Base-by-base conservation (phyloP, 495 filamentous ascomycete genomes). In the Aspergillus biplanus region DNA sequence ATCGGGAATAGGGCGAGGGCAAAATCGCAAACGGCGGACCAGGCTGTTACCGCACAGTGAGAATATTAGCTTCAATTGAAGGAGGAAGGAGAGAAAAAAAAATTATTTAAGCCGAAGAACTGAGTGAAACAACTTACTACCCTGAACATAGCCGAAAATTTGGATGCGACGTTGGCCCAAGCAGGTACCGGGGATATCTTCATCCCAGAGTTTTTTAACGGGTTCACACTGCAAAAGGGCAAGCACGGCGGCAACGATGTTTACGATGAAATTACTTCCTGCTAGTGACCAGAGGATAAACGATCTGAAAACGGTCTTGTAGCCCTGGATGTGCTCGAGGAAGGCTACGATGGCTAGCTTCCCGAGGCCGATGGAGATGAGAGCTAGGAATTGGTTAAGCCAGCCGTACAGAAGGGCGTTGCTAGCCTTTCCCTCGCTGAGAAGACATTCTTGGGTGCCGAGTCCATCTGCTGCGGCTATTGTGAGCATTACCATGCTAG, bases 101-200 rank as follows among this genome's bases (percentile, higher is more conserved):
- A 27, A 1, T 1, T 27, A 27, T 27, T 7, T 16, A 47, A 46
- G 21, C 16, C 27, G 42, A 34, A 52, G 39, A 44, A 44, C 39
- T 9, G 8, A 9, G 15, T 44, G 15, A 44, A 44, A 44, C 9
- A 44, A 63, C 61, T 44, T 57, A 63, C 61, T 16, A 7, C 61
- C 53, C 33, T 63, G 61, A 11, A 57, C 33, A 49, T 63, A 63
- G n/a, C 61, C 61, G 32, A 63, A 63, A n/a, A 52, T 52, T 27
- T 63, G 61, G 16, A 63, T 58, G 7, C 54, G 53, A 12, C 33
- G 15, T 13, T 53, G 53, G 1, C 54, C 54, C 3, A 53, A 33
- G 33, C 61, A 63, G 9, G 11, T 8, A 2, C 46, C 61, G 2
- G 54, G 54, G n/a, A 16, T 16, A 44, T 39, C 13, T 18, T 44